Base-by-base conservation (phyloP, 306 rosid genomes). In the Astragalus membranaceus region DNA sequence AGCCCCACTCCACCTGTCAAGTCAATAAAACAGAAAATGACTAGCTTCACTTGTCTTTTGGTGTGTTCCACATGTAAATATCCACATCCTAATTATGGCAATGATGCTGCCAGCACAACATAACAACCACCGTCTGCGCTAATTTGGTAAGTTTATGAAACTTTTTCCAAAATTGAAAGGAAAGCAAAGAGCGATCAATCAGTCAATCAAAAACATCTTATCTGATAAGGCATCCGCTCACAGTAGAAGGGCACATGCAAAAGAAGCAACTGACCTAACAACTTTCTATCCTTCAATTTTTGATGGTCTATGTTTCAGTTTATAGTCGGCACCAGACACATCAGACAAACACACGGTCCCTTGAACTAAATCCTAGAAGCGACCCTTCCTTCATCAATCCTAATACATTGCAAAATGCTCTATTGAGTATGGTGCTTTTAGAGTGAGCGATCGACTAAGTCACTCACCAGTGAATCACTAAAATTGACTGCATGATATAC, bases 1-100 rank as follows among this genome's bases (percentile, higher is more conserved):
- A 69, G 59, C 68, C 86, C 86, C 86, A 78, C n/a, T n/a, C n/a
- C 83, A 78, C 88, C 32, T 79, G 82, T 76, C 80, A 76, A 60
- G 47, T 78, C 84, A 60, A 77, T 55, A 53, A 81, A 71, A 64
- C 70, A 30, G 41, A 64, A 62, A 44, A 64, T 20, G 17, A 72
- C 49, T 62, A 10, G 70, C 74, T 75, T 55, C 46, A 73, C 52
- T 66, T 41, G 49, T 73, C 72, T 61, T 74, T 53, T 56, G 67
- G 79, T 58, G 70, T 64, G 68, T 73, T 75, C 78, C 85, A 69
- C 80, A 67, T 79, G 76, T 81, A 66, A 73, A 68, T 78, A 77
- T 69, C 73, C 71, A 72, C 32, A 53, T 68, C 71, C 73, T 67
- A 72, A 47, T 66, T 60, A 56, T 20, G 69, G 75, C 69, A 71